Conservation (phyloP, 75 land plant genomes). For the Cryptomeria japonica region DNA sequence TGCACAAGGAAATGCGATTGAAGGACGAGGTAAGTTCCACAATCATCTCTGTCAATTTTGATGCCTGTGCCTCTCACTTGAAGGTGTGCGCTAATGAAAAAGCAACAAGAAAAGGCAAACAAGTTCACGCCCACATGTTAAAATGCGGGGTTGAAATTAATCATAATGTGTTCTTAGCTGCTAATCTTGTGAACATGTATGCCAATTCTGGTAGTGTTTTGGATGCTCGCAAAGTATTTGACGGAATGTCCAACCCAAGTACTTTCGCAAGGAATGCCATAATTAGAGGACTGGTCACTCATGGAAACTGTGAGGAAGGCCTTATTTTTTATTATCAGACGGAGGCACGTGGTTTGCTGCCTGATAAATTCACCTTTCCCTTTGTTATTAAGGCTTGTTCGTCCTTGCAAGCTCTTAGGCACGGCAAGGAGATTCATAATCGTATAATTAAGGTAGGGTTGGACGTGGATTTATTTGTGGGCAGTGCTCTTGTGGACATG, state of each 20-base stretch:
- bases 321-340: background rate
- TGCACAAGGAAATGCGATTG: background rate
- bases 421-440: background rate
- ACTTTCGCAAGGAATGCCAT: conserved; percentile 13
- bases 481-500: conserved; percentile 15
- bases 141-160: conserved; percentile 10
- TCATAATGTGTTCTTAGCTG: background rate
- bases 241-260: background rate
- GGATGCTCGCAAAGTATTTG: conserved; percentile 9
- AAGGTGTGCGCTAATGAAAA: conserved; percentile 21
- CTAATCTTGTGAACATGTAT: conserved; percentile 16
- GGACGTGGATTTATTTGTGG: conserved; percentile 1
- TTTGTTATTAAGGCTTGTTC: conserved; percentile 6
- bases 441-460: background rate
- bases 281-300: conserved; percentile 14
- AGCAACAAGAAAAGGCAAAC: conserved; percentile 11
- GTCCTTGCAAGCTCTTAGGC: background rate
- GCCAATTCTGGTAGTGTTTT: conserved; percentile 12
- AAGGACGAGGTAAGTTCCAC: background rate
- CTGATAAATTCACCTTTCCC: conserved; percentile 9
- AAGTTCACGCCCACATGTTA: conserved; percentile 36
- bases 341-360: background rate
- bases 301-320: background rate
- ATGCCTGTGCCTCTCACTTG: background rate
- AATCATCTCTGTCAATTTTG: background rate